Evolutionary conservation across 805 yeast species (phyloP).

Genomic region (Pichia deserticola): DNA sequence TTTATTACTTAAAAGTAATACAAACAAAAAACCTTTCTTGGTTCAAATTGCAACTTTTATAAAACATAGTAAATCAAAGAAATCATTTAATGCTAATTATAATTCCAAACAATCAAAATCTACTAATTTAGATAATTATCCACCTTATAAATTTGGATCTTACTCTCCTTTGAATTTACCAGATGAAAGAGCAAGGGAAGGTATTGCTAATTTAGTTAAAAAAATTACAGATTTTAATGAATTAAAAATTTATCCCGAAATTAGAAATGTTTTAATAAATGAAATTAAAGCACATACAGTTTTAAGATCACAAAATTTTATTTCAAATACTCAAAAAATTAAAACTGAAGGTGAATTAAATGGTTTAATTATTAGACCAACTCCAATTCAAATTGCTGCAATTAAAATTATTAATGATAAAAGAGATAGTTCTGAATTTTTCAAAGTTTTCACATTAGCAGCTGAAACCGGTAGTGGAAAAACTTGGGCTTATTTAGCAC

Average conservation of each 20-base stretch:
- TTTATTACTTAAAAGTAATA: too few relatives aligned
- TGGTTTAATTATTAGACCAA: slow-evolving; percentile 43
- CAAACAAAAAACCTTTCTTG: too few relatives aligned
- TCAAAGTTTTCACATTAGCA: slow-evolving; percentile 70
- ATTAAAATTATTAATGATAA: slow-evolving; percentile 47
- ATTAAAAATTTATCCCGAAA: slow-evolving; percentile 57
- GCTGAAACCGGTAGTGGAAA: slow-evolving; percentile 98
- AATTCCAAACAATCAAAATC: background rate
- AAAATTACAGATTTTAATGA: slow-evolving; percentile 61
- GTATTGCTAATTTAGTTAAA: slow-evolving; percentile 33
- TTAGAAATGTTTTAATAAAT: slow-evolving; percentile 50
- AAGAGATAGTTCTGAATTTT: slow-evolving; percentile 26
- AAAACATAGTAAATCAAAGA: background rate
- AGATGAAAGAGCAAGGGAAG: slow-evolving; percentile 26
- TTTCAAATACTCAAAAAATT: slow-evolving; percentile 22
- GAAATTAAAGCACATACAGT: slow-evolving; percentile 46
- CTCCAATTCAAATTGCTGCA: slow-evolving; percentile 80
- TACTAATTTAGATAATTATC: slow-evolving; percentile 11
- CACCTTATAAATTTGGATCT: slow-evolving; percentile 38
- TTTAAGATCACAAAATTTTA: slow-evolving; percentile 28
- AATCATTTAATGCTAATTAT: too few relatives aligned
- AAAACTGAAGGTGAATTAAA: slow-evolving; percentile 29
- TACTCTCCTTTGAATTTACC: slow-evolving; percentile 41
- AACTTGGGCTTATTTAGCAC: slow-evolving; percentile 84
- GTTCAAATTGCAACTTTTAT: background rate